Conservation (phyloP, 768 basidiomycete genomes). For the Termitomyces sp. region DNA sequence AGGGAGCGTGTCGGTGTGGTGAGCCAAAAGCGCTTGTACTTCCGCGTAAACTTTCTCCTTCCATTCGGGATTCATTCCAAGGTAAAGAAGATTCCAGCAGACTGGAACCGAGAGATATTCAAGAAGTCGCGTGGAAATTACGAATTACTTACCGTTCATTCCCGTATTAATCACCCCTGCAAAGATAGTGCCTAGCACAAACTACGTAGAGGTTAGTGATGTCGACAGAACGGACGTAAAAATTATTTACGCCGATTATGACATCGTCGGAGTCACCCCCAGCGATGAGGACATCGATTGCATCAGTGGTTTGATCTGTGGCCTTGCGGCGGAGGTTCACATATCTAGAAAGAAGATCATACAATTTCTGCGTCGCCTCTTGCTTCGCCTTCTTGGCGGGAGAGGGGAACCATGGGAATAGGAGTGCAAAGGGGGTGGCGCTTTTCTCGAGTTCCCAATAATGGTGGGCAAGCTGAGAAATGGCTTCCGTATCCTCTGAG, state of each 20-base stretch:
- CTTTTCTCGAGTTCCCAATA: constrained; percentile 19
- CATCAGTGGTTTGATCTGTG: constrained; percentile 14
- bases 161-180: constrained; percentile 37
- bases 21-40: constrained; percentile 28
- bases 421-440: constrained; percentile 15
- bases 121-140: not conserved
- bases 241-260: constrained; percentile 25
- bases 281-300: constrained; percentile 24
- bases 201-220: constrained; percentile 16
- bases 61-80: constrained; percentile 34
- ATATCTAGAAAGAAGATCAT: constrained; percentile 13
- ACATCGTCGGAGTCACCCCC: constrained; percentile 17
- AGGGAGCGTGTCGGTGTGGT: constrained; percentile 25
- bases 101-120: constrained; percentile 21
- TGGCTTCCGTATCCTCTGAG: constrained; percentile 17
- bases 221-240: not conserved
- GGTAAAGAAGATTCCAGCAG: constrained; percentile 36
- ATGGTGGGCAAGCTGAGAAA: constrained; percentile 8
- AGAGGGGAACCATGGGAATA: constrained; percentile 27
- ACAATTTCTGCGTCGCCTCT: constrained; percentile 20
- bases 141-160: constrained; percentile 26
- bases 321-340: constrained; percentile 18
- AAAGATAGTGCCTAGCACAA: constrained; percentile 33
- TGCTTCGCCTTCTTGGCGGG: constrained; percentile 17
- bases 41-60: constrained; percentile 29